Evolutionary conservation across 2,329 filamentous ascomycete species (phyloP).

Genomic region (Gremmenia infestans): DNA sequence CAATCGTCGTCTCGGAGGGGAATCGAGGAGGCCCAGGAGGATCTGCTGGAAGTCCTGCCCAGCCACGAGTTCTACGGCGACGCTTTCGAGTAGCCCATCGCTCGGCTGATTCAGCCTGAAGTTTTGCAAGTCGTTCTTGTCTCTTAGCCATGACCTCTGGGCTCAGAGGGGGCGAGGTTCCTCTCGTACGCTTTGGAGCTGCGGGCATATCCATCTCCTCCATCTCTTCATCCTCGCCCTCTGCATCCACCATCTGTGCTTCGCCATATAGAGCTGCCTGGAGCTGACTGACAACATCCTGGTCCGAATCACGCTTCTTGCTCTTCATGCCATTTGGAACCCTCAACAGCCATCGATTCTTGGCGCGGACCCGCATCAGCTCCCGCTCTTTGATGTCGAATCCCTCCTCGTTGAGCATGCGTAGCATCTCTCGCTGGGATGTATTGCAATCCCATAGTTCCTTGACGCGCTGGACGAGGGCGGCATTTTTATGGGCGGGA

Average conservation of each 20-base stretch:
- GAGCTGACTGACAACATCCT: constrained; percentile 32
- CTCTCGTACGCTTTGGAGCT: constrained; percentile 15
- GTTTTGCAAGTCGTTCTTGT: constrained; percentile 47
- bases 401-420: constrained; percentile 64
- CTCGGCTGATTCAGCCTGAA: constrained; percentile 57
- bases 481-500: constrained; percentile 63
- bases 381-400: constrained; percentile 68
- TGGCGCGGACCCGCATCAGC: constrained; percentile 62
- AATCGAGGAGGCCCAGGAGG: constrained; percentile 66
- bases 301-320: constrained; percentile 31
- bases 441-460: constrained; percentile 75
- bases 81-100: constrained; percentile 60
- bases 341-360: constrained; percentile 64
- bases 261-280: constrained; percentile 32
- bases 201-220: constrained; percentile 24
- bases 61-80: constrained; percentile 62
- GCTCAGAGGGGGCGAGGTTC: constrained; percentile 34
- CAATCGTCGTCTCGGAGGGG: constrained; percentile 76
- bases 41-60: constrained; percentile 63
- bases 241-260: constrained; percentile 24
- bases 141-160: constrained; percentile 47
- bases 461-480: constrained; percentile 63
- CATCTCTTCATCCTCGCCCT: constrained; percentile 24
- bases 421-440: constrained; percentile 68
- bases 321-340: constrained; percentile 53